Base-by-base conservation (phyloP, 2,329 filamentous ascomycete genomes). In the Penicillium sp. region DNA sequence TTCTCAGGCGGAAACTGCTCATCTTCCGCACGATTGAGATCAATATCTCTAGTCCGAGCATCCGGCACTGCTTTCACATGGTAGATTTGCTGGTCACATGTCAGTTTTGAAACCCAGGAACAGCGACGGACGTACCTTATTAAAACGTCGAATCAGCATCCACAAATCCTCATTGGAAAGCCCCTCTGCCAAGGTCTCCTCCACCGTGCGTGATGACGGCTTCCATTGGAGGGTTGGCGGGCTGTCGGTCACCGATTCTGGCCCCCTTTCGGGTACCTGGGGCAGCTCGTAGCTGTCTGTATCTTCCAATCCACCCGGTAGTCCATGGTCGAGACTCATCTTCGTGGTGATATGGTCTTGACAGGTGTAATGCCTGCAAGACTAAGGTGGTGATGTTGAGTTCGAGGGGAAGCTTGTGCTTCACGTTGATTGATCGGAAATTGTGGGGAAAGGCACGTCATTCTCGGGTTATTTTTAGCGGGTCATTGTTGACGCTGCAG, bases 1-100 rank as follows among this genome's bases (percentile, higher is more conserved):
- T 93, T 93, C 61, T 93, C 88, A 0, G 89, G 88, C 0, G 86
- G 88, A 66, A 93, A 93, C 46, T 89, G 85, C 55, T 93, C 88
- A 47, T 91, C 83, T 20, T 90, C 86, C 4, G 87, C 84, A 47
- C 89, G 86, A 59, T 90, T 89, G 50, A 95, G 78, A 65, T 95
- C 89, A 35, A 95, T 37, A 72, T 20, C 83, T 81, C 3, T 84
- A 86, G 1, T 86, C 78, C 1, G 80, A 76, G 79, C 66, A 40
- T 76, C 67, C 1, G 76, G 69, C 18, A 84, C 81, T 25, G 86
- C 81, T 65, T 87, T 89, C 59, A 93, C 86, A 70, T 83, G 79
- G 64, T 82, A 82, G 67, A 83, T 81, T 80, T 83, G 80, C 80
- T 79, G 44, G n/a, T 29, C 52, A 70, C 58, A 72, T 64, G 49